These are phyloP conservation scores for Albugo candida DNA, from an alignment of 352 stramenopile species.

Conservation along the genomic window DNA sequence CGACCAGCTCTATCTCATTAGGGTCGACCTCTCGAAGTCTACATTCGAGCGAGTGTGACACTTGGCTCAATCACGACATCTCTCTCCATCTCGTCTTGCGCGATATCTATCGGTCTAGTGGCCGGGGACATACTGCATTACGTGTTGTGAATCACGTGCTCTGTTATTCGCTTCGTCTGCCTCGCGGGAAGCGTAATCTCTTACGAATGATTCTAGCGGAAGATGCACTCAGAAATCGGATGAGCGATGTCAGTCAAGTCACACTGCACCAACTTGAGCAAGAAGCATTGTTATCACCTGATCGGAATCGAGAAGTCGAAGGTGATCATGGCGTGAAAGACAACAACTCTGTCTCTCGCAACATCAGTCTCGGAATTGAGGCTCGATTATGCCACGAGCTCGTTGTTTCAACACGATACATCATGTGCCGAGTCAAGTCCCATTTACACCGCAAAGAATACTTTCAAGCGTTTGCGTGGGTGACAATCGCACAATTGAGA, in stretches of 20 bases:
- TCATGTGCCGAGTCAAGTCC: conserved; percentile 40
- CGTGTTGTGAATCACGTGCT: conserved; percentile 59
- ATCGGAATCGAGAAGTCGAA: conserved; percentile 9
- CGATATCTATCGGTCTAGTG: conserved; percentile 63
- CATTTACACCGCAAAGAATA: conserved; percentile 35
- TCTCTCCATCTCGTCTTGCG: conserved; percentile 63
- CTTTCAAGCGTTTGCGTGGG: conserved; percentile 39
- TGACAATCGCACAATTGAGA: conserved; percentile 58
- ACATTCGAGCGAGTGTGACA: conserved; percentile 24
- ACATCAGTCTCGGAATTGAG: conserved; percentile 43
- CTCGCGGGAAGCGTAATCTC: conserved; percentile 56
- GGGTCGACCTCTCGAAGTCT: too few relatives aligned
- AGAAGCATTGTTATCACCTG: conserved; percentile 44
- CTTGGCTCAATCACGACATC: conserved; percentile 68
- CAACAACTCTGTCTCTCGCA: too few relatives aligned
- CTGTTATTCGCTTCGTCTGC: conserved; percentile 43
- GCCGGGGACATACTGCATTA: conserved; percentile 56
- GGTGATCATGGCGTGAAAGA: conserved; percentile 3
- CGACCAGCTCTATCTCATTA: conserved; percentile 18
- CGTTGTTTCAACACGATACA: conserved; percentile 53
- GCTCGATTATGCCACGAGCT: conserved; percentile 66
- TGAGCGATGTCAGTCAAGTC: conserved; percentile 52
- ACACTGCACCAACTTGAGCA: conserved; percentile 56
- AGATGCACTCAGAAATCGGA: conserved; percentile 48
- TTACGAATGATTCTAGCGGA: conserved; percentile 63